These are phyloP conservation scores for Phytophthora citricola DNA, from an alignment of 352 stramenopile species.

Conservation along the genomic window DNA sequence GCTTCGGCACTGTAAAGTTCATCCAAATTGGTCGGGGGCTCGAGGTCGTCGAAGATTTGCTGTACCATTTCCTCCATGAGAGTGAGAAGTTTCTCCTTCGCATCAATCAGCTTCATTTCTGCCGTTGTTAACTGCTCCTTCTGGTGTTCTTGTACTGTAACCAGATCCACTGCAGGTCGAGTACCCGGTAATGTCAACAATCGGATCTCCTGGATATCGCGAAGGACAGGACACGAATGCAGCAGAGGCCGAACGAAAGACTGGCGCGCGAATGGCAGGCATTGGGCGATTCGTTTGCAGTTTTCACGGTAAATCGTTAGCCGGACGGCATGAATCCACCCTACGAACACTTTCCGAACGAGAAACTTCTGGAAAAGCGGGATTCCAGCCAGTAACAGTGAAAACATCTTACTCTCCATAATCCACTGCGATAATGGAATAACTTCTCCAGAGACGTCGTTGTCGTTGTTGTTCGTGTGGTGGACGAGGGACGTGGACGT, in stretches of 20 bases:
- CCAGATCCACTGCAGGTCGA: constrained; percentile 35
- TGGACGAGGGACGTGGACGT: constrained; percentile 66
- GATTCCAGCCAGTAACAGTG: constrained; percentile 68
- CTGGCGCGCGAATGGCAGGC: constrained; percentile 46
- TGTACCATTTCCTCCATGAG: constrained; percentile 65
- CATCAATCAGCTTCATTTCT: constrained; percentile 72
- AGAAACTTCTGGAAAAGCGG: constrained; percentile 82
- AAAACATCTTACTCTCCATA: constrained; percentile 80
- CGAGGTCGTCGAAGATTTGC: constrained; percentile 42
- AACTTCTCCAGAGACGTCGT: constrained; percentile 49
- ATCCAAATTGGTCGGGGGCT: constrained; percentile 57
- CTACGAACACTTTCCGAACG: constrained; percentile 59
- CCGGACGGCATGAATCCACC: constrained; percentile 49
- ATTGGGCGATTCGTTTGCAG: constrained; percentile 36
- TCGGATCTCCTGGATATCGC: constrained; percentile 49
- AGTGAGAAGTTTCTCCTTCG: constrained; percentile 61
- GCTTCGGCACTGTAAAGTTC: constrained; percentile 57
- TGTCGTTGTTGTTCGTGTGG: constrained; percentile 49
- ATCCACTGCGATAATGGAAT: constrained; percentile 77
- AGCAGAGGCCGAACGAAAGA: constrained; percentile 54
- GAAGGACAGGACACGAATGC: constrained; percentile 42
- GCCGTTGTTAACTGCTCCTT: constrained; percentile 43
- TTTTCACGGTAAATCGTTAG: constrained; percentile 53
- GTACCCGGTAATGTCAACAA: constrained; percentile 50
- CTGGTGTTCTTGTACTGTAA: constrained; percentile 55